Evolutionary conservation across 139 green algal genomes (phyloP).

Genomic region (Asterochloris sp.): DNA sequence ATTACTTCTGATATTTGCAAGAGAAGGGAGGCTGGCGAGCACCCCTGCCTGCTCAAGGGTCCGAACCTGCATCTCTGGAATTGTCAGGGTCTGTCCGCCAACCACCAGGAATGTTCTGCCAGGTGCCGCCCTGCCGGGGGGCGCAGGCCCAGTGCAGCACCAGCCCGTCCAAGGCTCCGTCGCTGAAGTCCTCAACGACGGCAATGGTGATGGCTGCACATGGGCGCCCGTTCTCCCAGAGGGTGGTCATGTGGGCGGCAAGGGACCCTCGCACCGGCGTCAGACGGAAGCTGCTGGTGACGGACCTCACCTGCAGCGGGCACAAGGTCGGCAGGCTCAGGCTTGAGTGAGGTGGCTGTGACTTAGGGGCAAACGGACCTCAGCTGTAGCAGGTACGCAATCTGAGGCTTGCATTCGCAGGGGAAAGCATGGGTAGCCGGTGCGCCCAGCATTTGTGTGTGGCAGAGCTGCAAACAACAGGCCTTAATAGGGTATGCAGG

Average conservation of each 20-base stretch:
- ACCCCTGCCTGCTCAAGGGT: no score
- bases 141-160: slow-evolving; percentile 22
- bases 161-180: slow-evolving; percentile 1
- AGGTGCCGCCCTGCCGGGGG: neutral
- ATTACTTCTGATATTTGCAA: no score
- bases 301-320: neutral
- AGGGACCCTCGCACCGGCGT: slow-evolving; percentile 11
- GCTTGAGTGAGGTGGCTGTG: neutral
- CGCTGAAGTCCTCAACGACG: slow-evolving; percentile 13
- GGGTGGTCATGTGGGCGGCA: slow-evolving; percentile 2
- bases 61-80: slow-evolving; percentile 5
- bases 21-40: neutral
- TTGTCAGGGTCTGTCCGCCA: slow-evolving; percentile 4
- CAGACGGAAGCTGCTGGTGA: slow-evolving; percentile 7
- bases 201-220: slow-evolving; percentile 14
- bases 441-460: no score
- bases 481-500: no score
- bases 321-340: neutral
- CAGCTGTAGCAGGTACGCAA: neutral
- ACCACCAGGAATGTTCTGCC: slow-evolving; percentile 5
- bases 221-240: neutral
- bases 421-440: no score
- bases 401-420: neutral
- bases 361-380: neutral
- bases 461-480: no score